These are phyloP conservation scores for Nannochloropsis gaditana DNA, from an alignment of 108 stramenopile genomes.

Conservation along the genomic window DNA sequence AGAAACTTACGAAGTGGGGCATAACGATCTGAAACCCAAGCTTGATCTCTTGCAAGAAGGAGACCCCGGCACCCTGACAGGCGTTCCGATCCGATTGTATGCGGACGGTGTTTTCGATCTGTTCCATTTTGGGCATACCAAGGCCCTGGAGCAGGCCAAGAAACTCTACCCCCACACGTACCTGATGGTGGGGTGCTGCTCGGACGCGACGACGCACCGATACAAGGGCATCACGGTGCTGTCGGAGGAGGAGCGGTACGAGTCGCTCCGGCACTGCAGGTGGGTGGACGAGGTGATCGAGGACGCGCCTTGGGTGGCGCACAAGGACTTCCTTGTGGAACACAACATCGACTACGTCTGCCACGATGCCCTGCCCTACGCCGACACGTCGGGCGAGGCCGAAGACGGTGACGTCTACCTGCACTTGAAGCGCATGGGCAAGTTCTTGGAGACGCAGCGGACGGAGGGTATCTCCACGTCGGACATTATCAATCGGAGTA, in stretches of 20 bases:
- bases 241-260: slow-evolving; percentile 36
- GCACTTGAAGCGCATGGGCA: slow-evolving; percentile 31
- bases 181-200: slow-evolving; percentile 39
- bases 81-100: slow-evolving; percentile 35
- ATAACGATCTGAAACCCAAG: not conserved
- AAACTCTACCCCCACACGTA: slow-evolving; percentile 30
- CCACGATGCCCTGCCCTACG: slow-evolving; percentile 40
- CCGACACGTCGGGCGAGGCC: slow-evolving; percentile 33
- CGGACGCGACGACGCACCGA: slow-evolving; percentile 28
- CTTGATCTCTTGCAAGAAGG: slow-evolving; percentile 27
- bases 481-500: slow-evolving; percentile 38
- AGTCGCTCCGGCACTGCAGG: slow-evolving; percentile 36
- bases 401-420: slow-evolving; percentile 32
- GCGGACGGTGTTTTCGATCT: slow-evolving; percentile 46
- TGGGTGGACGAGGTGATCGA: slow-evolving; percentile 44
- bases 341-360: slow-evolving; percentile 41
- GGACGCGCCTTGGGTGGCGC: slow-evolving; percentile 37
- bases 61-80: slow-evolving; percentile 31
- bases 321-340: slow-evolving; percentile 27
- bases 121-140: slow-evolving; percentile 42
- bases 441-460: slow-evolving; percentile 36
- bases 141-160: slow-evolving; percentile 32
- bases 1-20: not conserved
- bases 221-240: slow-evolving; percentile 37
- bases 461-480: slow-evolving; percentile 43